A percentile compares a stretch with the other conserved stretches of the same genome.
phyloP scores from a whole-genome alignment of 345 rosid genomes.

The Cardamine resedifolia region DNA sequence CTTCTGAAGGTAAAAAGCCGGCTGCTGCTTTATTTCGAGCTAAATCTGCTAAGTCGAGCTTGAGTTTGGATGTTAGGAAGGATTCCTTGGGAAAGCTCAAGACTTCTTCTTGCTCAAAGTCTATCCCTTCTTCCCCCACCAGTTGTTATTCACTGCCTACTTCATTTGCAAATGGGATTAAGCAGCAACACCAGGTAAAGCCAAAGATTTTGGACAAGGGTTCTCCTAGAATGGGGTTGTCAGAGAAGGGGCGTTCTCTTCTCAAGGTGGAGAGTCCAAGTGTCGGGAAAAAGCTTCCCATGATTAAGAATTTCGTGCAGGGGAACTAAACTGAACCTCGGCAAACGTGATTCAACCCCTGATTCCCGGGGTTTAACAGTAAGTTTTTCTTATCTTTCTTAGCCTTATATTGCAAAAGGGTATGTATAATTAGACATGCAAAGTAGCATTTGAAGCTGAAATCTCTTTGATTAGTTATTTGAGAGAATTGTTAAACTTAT shows the following conservation, averaged over 20 bases:
- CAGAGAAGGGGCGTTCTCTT: slow-evolving; percentile 53
- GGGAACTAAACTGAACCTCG: slow-evolving; percentile 52
- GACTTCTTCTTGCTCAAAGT: slow-evolving; percentile 55
- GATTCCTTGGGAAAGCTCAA: slow-evolving; percentile 56
- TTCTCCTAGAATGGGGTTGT: slow-evolving; percentile 45
- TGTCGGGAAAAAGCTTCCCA: slow-evolving; percentile 53
- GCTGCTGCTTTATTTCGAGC: slow-evolving; percentile 44
- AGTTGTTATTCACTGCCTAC: slow-evolving; percentile 87
- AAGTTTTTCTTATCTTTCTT: slow-evolving; percentile 39
- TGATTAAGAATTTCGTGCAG: slow-evolving; percentile 60
- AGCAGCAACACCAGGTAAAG: slow-evolving; percentile 56
- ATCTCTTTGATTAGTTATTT: not conserved
- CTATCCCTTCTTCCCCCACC: slow-evolving; percentile 84
- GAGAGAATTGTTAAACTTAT: not conserved
- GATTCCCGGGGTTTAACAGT: slow-evolving; percentile 65
- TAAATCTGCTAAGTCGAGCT: slow-evolving; percentile 52
- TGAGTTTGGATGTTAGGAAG: slow-evolving; percentile 59
- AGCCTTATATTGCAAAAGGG: slow-evolving; percentile 5
- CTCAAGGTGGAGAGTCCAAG: slow-evolving; percentile 50
- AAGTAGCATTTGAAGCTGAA: slow-evolving; percentile 18
- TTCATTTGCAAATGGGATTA: slow-evolving; percentile 76
- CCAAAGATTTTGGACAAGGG: slow-evolving; percentile 60
- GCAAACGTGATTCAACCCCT: slow-evolving; percentile 50
- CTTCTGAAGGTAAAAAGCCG: slow-evolving; percentile 40
- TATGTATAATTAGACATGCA: not conserved